Conservation (phyloP, 305 asterid species). For the Ilex paraguariensis region DNA sequence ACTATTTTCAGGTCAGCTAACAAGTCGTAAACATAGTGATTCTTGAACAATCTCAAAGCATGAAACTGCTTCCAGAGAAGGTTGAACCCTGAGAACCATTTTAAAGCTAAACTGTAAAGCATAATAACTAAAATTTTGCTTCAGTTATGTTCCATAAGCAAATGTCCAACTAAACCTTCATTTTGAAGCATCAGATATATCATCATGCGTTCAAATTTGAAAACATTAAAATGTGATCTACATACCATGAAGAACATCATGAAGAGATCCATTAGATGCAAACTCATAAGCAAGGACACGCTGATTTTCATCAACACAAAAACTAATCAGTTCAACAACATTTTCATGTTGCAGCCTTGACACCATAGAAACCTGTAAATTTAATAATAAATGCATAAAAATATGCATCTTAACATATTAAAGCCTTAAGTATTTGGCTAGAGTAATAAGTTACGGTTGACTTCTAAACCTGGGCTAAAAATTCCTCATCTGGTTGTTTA, state of each 20-base stretch:
- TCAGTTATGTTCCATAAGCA: too few species aligned
- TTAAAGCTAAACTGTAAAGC: too few species aligned
- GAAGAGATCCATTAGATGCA: constrained; percentile 74
- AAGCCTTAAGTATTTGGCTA: background rate
- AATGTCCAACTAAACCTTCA: too few species aligned
- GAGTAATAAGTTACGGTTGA: background rate
- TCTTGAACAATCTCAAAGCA: too few species aligned
- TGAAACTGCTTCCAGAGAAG: too few species aligned
- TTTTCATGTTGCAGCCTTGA: constrained; percentile 73
- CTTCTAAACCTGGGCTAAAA: constrained; percentile 34
- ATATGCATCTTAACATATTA: background rate
- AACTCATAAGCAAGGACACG: constrained; percentile 73
- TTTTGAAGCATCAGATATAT: background rate
- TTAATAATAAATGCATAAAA: background rate
- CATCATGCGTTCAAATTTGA: background rate
- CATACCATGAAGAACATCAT: constrained; percentile 19
- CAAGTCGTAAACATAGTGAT: too few species aligned
- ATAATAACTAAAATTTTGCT: too few species aligned
- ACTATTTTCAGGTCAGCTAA: too few species aligned
- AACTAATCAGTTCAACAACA: constrained; percentile 67
- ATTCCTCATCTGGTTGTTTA: constrained; percentile 43
- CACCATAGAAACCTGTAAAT: constrained; percentile 71
- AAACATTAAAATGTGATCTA: too few species aligned
- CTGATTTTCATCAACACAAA: constrained; percentile 64
- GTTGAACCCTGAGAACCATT: background rate